A percentile compares a stretch with the other conserved stretches of the same genome.
phyloP scores from a whole-genome alignment of 2,329 filamentous ascomycete genomes.

The Trichoderma sp. region DNA sequence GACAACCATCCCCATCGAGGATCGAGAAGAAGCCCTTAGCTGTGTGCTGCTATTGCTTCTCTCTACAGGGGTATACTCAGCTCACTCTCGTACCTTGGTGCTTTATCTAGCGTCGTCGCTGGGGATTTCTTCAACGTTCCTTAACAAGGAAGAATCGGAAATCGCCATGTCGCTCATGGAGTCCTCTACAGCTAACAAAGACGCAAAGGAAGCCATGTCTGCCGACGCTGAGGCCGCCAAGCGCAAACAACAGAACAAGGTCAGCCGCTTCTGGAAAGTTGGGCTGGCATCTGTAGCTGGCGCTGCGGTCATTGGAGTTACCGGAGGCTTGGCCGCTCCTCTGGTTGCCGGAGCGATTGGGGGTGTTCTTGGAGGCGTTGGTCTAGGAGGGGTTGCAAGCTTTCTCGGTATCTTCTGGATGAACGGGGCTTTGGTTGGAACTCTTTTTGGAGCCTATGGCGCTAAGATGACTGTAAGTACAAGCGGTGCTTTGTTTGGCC shows the following conservation, averaged over 20 bases:
- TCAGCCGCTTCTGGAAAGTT: slow-evolving; percentile 81
- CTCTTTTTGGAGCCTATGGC: slow-evolving; percentile 86
- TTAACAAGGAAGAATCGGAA: slow-evolving; percentile 71
- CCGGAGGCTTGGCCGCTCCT: slow-evolving; percentile 86
- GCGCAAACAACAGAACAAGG: slow-evolving; percentile 69
- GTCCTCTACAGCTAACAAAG: slow-evolving; percentile 53
- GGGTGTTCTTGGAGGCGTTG: slow-evolving; percentile 80
- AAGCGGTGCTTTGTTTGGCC: neutral
- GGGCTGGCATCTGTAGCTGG: slow-evolving; percentile 86
- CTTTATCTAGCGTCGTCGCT: slow-evolving; percentile 70
- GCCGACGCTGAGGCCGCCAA: slow-evolving; percentile 76
- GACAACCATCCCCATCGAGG: slow-evolving; percentile 57
- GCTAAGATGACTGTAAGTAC: slow-evolving; percentile 64
- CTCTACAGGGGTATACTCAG: slow-evolving; percentile 72
- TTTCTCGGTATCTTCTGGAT: slow-evolving; percentile 86
- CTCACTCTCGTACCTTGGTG: slow-evolving; percentile 69
- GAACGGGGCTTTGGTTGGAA: slow-evolving; percentile 81
- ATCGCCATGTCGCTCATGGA: slow-evolving; percentile 75
- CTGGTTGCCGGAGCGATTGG: slow-evolving; percentile 84
- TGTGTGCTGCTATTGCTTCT: slow-evolving; percentile 70
- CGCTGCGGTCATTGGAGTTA: slow-evolving; percentile 86
- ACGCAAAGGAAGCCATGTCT: slow-evolving; percentile 56
- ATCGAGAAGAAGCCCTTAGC: slow-evolving; percentile 66
- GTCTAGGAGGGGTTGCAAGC: slow-evolving; percentile 80
- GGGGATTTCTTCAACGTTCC: slow-evolving; percentile 59